Evolutionary conservation across 2,329 filamentous ascomycete species (phyloP), one percentile per base, ranked within the genome.

Genomic region (Lasiodiplodia sp.): DNA sequence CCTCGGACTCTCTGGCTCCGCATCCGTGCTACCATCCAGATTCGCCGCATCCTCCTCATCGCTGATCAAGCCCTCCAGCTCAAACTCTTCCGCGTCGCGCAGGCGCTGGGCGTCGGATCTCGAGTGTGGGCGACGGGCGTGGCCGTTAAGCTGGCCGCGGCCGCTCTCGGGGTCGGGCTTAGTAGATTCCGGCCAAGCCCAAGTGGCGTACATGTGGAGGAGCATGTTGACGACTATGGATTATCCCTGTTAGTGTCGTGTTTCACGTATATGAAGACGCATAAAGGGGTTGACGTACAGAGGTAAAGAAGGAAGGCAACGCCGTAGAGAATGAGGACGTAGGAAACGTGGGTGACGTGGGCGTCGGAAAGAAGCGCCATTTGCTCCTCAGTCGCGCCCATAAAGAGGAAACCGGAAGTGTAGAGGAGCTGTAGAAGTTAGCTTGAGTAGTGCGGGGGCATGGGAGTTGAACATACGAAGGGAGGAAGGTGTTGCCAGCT

Each of bases 361-460:
- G 92, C 91, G 49, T 88, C 84, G 51, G 88, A 86, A 5, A 98
- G 84, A 1, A 97, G 84, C 25, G 85, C 76, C 92, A 98, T 97
- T 81, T 98, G 96, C 82, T 99, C 94, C 78, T 98, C 96, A 0
- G 94, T 98, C 18, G 96, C 95, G 38, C 93, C 92, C 94, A 98
- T 97, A 83, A 99, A 99, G 51, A 99, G 86, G 82, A 98, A 97
- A 1, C 96, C 96, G 3, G 94, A 92, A 6, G 94, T 94, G 75
- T 92, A 97, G 34, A 99, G 87, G 51, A 98, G 86, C 94, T 96
- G 75, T 71, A 7, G 70, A 78, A 2, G 76, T 73, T 47, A 74
- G 71, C n/a, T 31, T 38, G 58, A 21, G 52, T 18, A 11, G 31
- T n/a, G n/a, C 2, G 14, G 28, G 14, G 38, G 18, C 8, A 4